Evolutionary conservation across 345 rosid species (phyloP), one percentile per base, ranked within the genome.

Genomic region (Hibiscus syriacus): DNA sequence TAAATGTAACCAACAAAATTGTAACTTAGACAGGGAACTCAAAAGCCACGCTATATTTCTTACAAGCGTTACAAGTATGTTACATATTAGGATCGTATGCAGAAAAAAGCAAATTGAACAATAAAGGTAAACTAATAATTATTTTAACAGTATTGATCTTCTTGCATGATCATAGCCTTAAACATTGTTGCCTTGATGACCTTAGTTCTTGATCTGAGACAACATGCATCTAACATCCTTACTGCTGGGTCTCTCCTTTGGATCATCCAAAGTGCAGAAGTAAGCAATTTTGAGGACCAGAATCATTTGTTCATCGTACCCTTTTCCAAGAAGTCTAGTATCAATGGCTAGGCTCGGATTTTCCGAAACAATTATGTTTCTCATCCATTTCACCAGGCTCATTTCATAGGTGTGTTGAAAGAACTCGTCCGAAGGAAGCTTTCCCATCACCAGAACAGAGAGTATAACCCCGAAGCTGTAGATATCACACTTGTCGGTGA

Each of bases 401-500:
- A 93, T 71, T 80, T 93, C 95, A 0, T 76, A 76, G 0, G 96
- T 89, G 55, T 75, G 75, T 59, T 90, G 96, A 58, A 93, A 93
- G 74, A 89, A 93, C 22, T 82, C 87, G 23, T 93, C 98, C 1
- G 96, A 86, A 26, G 97, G 98, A 55, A 85, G 83, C 85, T 86
- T 93, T 10, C 98, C 94, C 30, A 85, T 86, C 73, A 90, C 84
- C 71, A 90, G 43, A 66, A 80, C 90, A 12, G 83, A 97, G 2
- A 91, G 91, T 41, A 89, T 25, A 38, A 94, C 90, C 34, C 99
- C 96, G 36, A 87, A 94, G 72, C 97, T 87, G 75, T 75, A 93
- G 52, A 93, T 83, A 61, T 93, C 98, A 68, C 97, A 88, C 82
- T 77, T 87, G 19, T 90, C 96, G 0, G 97, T 90, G 84, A 93